A percentile compares a stretch with the other conserved stretches of the same genome.
These are phyloP conservation scores for Penicillium sclerotigenum DNA, from an alignment of 2,329 filamentous ascomycete genomes.

Conservation along the genomic window DNA sequence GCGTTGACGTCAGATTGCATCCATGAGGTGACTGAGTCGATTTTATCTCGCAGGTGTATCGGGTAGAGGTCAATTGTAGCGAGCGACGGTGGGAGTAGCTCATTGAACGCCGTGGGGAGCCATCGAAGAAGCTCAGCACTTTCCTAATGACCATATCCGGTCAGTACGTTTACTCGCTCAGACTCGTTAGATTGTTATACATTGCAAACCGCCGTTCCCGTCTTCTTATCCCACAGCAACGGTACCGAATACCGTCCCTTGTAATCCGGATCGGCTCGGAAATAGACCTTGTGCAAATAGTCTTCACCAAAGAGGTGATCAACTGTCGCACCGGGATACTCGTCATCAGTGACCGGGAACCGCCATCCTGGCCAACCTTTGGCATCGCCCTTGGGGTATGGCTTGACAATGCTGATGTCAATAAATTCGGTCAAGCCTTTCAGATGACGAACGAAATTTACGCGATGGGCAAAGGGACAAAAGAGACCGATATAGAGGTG, in stretches of 20 bases:
- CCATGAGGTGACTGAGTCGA: neutral
- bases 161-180: neutral
- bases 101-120: neutral
- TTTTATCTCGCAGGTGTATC: neutral
- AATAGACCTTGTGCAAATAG: slow-evolving; percentile 62
- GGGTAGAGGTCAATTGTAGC: neutral
- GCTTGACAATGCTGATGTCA: slow-evolving; percentile 57
- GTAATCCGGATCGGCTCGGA: slow-evolving; percentile 58
- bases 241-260: slow-evolving; percentile 61
- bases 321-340: slow-evolving; percentile 58
- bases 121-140: neutral
- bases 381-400: slow-evolving; percentile 64
- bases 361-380: slow-evolving; percentile 63
- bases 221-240: slow-evolving; percentile 60
- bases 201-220: slow-evolving; percentile 57
- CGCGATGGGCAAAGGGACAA: slow-evolving; percentile 63
- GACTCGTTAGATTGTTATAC: slow-evolving; percentile 24
- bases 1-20: neutral
- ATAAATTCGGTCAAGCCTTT: slow-evolving; percentile 57
- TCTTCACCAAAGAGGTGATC: slow-evolving; percentile 59
- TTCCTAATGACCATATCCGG: neutral
- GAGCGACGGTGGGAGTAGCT: neutral
- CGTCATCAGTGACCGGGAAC: slow-evolving; percentile 52
- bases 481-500: slow-evolving; percentile 59
- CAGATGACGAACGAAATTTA: slow-evolving; percentile 56